phyloP scores from a whole-genome alignment of 805 yeast genomes.

The Zygoascus ofunaensis region DNA sequence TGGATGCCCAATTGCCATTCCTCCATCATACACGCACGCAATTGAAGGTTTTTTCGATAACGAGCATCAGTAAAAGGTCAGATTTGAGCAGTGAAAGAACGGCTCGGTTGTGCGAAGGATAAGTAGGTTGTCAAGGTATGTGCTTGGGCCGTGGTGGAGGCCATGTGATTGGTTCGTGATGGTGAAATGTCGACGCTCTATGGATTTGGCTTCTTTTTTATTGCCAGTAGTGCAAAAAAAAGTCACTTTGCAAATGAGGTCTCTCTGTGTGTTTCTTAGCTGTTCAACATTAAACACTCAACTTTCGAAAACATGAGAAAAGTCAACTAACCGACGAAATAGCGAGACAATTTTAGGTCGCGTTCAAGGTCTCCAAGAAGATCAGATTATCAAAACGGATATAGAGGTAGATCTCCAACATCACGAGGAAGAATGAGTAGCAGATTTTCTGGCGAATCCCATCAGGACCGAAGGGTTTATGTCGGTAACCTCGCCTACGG shows the following conservation, averaged over 20 bases:
- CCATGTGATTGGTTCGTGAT: too few species aligned
- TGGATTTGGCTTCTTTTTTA: too few species aligned
- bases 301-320: too few species aligned
- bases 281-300: too few species aligned
- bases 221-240: too few species aligned
- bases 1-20: too few species aligned
- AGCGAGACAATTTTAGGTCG: background rate
- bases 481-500: conserved; percentile 36
- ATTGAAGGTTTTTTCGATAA: background rate
- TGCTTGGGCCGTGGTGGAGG: too few species aligned
- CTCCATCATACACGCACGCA: background rate
- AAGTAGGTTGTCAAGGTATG: too few species aligned
- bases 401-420: background rate
- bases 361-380: background rate
- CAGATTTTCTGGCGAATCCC: conserved; percentile 2
- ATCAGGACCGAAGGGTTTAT: conserved; percentile 35
- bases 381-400: background rate
- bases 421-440: background rate
- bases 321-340: too few species aligned
- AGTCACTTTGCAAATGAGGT: too few species aligned
- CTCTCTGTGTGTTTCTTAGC: too few species aligned
- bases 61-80: background rate
- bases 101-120: background rate
- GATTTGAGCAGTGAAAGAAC: background rate
- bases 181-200: too few species aligned